Conservation (phyloP, 1,139 yeast species). For the Eremothecium gossypii region DNA sequence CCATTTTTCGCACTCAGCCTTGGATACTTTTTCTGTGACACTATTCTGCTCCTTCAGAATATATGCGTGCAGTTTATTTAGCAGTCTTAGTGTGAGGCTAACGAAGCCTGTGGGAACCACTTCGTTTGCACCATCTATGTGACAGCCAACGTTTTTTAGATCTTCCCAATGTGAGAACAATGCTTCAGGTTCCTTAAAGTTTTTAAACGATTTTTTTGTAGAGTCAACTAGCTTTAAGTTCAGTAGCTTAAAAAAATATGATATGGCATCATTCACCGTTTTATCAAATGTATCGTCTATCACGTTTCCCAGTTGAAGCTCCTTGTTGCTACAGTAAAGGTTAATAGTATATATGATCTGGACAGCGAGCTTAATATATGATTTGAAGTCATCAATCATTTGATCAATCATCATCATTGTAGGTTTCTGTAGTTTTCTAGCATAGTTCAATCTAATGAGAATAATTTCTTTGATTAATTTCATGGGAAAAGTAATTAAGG, state of each 20-base stretch:
- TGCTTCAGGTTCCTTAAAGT: slow-evolving; percentile 89
- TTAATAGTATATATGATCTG: slow-evolving; percentile 66
- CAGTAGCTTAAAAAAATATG: slow-evolving; percentile 60
- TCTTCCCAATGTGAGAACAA: slow-evolving; percentile 71
- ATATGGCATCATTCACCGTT: slow-evolving; percentile 65
- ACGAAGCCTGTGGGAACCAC: slow-evolving; percentile 74
- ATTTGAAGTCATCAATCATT: slow-evolving; percentile 77
- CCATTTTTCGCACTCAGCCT: slow-evolving; percentile 68
- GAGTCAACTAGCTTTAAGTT: slow-evolving; percentile 73
- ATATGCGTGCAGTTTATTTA: slow-evolving; percentile 61
- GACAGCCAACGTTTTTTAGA: slow-evolving; percentile 62
- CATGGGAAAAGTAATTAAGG: slow-evolving; percentile 71
- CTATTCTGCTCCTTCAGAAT: slow-evolving; percentile 62
- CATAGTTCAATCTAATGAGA: slow-evolving; percentile 64
- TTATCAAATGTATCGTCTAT: slow-evolving; percentile 65
- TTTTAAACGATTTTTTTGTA: slow-evolving; percentile 62
- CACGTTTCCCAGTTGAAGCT: slow-evolving; percentile 40
- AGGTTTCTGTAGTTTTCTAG: slow-evolving; percentile 71
- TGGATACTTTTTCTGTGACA: slow-evolving; percentile 44
- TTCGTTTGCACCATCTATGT: slow-evolving; percentile 76
- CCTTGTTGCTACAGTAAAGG: slow-evolving; percentile 41
- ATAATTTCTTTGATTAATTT: slow-evolving; percentile 75
- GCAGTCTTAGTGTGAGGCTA: slow-evolving; percentile 53
- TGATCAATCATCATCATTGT: slow-evolving; percentile 96
- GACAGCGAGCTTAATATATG: slow-evolving; percentile 67